Conservation (phyloP, 768 basidiomycete genomes). For the Termitomyces sp. region DNA sequence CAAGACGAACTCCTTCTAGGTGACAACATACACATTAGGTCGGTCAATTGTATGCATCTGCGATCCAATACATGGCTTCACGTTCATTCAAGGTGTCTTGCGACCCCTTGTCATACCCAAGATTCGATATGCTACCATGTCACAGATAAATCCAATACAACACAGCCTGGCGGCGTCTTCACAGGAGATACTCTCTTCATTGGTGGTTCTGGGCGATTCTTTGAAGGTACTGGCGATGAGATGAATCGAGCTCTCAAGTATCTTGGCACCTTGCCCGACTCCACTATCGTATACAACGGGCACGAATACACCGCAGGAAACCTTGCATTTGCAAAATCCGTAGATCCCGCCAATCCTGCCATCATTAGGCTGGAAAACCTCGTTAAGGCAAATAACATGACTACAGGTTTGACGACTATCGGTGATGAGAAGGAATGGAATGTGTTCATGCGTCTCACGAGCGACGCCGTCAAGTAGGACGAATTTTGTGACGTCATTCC, state of each 20-base stretch:
- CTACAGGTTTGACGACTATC: slow-evolving; percentile 82
- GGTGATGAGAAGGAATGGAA: slow-evolving; percentile 95
- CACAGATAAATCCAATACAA: slow-evolving; percentile 41
- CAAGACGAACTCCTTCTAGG: slow-evolving; percentile 76
- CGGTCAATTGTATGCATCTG: not conserved
- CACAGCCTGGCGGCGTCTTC: slow-evolving; percentile 74
- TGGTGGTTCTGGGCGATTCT: slow-evolving; percentile 91
- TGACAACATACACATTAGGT: slow-evolving; percentile 57
- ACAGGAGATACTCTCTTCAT: slow-evolving; percentile 93
- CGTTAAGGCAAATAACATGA: slow-evolving; percentile 52
- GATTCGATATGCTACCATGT: slow-evolving; percentile 93
- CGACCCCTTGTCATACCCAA: slow-evolving; percentile 92
- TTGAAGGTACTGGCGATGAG: slow-evolving; percentile 75
- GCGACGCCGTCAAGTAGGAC: slow-evolving; percentile 57
- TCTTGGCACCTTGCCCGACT: slow-evolving; percentile 68
- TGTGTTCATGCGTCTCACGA: slow-evolving; percentile 82
- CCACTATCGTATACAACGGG: slow-evolving; percentile 81
- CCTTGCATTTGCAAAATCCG: slow-evolving; percentile 60
- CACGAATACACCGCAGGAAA: slow-evolving; percentile 88
- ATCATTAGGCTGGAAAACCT: slow-evolving; percentile 56
- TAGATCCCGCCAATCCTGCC: slow-evolving; percentile 57
- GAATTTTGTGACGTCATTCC: not conserved
- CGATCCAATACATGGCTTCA: slow-evolving; percentile 3
- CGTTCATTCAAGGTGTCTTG: slow-evolving; percentile 52
- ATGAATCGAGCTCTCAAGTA: slow-evolving; percentile 77